Evolutionary conservation across 2,329 filamentous ascomycete species (phyloP), one percentile per base, ranked within the genome.

Genomic region (Thermoascus crustaceus): DNA sequence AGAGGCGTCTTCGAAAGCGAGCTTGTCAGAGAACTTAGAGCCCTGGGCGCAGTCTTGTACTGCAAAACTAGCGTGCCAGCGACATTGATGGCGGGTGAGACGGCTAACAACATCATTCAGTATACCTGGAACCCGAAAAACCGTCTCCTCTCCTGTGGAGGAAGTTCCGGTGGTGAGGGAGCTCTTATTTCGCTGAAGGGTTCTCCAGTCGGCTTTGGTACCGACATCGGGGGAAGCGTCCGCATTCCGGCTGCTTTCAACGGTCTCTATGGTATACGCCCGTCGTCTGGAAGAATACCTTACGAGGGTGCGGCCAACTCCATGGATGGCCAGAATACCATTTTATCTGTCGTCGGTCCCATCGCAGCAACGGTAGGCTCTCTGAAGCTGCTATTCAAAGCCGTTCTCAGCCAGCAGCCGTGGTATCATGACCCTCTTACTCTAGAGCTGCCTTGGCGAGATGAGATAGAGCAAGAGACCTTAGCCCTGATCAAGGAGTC

Each of bases 391-490:
- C 49, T 78, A 2, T 66, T 76, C 2, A 69, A 75, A 46, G 60
- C 71, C 0, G 51, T 84, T 2, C 58, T 86, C 1, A 63, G 61
- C 8, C 69, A 69, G 20, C 48, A 75, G 35, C 81, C 81, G 0
- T 85, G 81, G 82, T 56, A 76, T 1, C 60, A 73, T 43, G 81
- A 85, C 52, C 80, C 81, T 0, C 59, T 78, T 0, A 76, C 80
- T 0, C 58, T 76, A 25, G 76, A 81, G 13, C 63, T 85, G 1
- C 80, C 80, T 0, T 85, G 79, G 72, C 69, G 78, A 2, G 57
- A 69, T 16, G 64, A 72, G 3, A 31, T 61, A 19, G 62, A 58
- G 25, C 35, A 54, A 13, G 44, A 54, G 25, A 56, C 57, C 0
- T 45, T 43, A 48, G 55, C 66, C 7, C 52, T 68, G 2, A 63